A percentile compares a stretch with the other conserved stretches of the same genome.
Conservation (phyloP, 2,329 filamentous ascomycete genomes). For the Aspergillus alliaceus region DNA sequence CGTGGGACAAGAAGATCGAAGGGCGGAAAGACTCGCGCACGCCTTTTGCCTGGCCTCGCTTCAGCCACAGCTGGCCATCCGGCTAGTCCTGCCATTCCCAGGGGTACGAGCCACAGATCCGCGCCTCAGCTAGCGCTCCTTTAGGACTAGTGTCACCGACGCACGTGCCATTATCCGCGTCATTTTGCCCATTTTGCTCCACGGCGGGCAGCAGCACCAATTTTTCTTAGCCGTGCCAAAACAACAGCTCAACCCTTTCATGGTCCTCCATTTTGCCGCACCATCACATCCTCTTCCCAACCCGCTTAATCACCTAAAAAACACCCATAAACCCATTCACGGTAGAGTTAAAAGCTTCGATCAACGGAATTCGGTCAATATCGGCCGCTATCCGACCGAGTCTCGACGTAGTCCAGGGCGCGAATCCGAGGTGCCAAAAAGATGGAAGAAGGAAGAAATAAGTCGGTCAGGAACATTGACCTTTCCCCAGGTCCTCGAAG, state of each 20-base stretch:
- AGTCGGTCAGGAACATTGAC: constrained; percentile 6
- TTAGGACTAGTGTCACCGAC: constrained; percentile 6
- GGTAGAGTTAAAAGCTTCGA: not conserved
- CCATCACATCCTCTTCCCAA: not conserved
- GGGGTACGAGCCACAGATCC: constrained; percentile 6
- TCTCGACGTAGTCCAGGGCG: not conserved
- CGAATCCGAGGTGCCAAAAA: not conserved
- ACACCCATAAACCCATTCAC: not conserved
- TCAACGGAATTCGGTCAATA: not conserved
- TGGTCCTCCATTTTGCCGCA: not conserved
- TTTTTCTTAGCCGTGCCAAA: not conserved
- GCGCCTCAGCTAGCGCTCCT: constrained; percentile 3
- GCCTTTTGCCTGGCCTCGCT: not conserved
- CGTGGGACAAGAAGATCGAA: constrained; percentile 6
- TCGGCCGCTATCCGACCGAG: not conserved
- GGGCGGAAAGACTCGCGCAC: constrained; percentile 8
- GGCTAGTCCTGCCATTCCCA: constrained; percentile 1
- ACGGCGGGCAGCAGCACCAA: not conserved
- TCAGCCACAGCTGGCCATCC: constrained; percentile 8
- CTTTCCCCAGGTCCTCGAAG: constrained; percentile 23
- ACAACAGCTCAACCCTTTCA: not conserved
- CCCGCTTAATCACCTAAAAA: not conserved
- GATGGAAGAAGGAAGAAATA: constrained; percentile 3
- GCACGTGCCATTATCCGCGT: constrained; percentile 9
- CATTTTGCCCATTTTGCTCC: not conserved